Conservation (phyloP, 179 eudicot genomes). For the Monotropa hypopitys region DNA sequence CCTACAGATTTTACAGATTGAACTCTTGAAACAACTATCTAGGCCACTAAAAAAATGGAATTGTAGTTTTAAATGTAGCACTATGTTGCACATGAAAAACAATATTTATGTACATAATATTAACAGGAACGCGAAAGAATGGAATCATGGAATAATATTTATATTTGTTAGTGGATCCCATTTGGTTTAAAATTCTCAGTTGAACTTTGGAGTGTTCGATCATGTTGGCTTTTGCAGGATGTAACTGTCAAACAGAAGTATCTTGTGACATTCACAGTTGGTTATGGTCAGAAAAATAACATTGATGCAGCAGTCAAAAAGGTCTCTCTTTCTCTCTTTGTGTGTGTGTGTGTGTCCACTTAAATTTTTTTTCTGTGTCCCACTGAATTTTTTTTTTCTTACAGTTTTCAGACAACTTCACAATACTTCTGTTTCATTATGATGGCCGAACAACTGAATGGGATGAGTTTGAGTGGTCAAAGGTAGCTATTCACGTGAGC, state of each 20-base stretch:
- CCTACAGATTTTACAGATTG: not conserved
- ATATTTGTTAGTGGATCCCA: not conserved
- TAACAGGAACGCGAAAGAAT: not conserved
- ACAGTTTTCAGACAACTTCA: conserved; percentile 36
- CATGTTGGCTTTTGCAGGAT: conserved; percentile 21
- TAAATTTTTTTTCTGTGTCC: not conserved
- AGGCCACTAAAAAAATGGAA: not conserved
- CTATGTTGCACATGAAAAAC: not conserved
- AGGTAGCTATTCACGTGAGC: conserved; percentile 47
- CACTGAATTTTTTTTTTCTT: conserved; percentile 1
- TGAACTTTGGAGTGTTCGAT: not conserved
- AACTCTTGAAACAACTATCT: not conserved
- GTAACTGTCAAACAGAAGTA: conserved; percentile 25
- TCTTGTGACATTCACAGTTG: conserved; percentile 39
- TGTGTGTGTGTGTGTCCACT: conserved; percentile 22
- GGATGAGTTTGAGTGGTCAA: conserved; percentile 65
- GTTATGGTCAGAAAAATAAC: conserved; percentile 24
- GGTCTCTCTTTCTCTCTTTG: conserved; percentile 23
- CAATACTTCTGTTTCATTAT: conserved; percentile 43
- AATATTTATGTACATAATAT: not conserved
- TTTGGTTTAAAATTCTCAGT: not conserved
- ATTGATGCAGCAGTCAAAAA: conserved; percentile 49
- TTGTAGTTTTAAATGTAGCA: not conserved
- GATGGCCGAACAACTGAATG: conserved; percentile 54
- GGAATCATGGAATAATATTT: not conserved